phyloP scores from a whole-genome alignment of 441 rosid genomes.

The Oxalis stricta region DNA sequence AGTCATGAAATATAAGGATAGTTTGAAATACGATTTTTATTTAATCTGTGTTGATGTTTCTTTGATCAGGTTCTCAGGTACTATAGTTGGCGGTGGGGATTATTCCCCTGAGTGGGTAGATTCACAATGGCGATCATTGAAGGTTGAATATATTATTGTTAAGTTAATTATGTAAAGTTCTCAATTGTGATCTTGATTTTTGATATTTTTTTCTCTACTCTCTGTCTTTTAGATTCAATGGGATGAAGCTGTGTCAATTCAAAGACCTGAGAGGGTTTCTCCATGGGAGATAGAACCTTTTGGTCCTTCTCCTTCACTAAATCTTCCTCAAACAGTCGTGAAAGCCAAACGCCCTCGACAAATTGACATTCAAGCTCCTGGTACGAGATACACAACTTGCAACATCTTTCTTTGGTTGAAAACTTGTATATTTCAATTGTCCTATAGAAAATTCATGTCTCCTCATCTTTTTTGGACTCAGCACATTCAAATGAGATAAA shows the following conservation, averaged over 20 bases:
- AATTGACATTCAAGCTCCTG: slow-evolving; percentile 26
- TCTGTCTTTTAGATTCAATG: slow-evolving; percentile 57
- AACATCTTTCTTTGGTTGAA: not conserved
- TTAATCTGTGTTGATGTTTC: slow-evolving; percentile 1
- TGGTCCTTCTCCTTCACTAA: slow-evolving; percentile 25
- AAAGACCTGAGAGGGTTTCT: slow-evolving; percentile 80
- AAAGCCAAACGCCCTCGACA: slow-evolving; percentile 72
- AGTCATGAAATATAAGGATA: too few species aligned
- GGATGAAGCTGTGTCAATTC: slow-evolving; percentile 69
- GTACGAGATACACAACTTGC: slow-evolving; percentile 16
- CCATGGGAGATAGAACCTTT: slow-evolving; percentile 90
- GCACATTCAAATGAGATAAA: slow-evolving; percentile 25
- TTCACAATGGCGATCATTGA: slow-evolving; percentile 78
- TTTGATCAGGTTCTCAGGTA: slow-evolving; percentile 57
- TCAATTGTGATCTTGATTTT: slow-evolving; percentile 5
- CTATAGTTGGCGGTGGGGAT: slow-evolving; percentile 66
- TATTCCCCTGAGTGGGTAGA: slow-evolving; percentile 54
- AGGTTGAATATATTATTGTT: slow-evolving; percentile 28
- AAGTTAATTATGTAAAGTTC: slow-evolving; percentile 2
- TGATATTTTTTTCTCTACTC: slow-evolving; percentile 12
- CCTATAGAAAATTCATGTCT: slow-evolving; percentile 25
- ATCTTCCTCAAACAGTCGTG: slow-evolving; percentile 26
- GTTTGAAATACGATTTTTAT: too few species aligned
- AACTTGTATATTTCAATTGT: slow-evolving; percentile 12
- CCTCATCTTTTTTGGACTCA: slow-evolving; percentile 34